phyloP scores from a whole-genome alignment of 2,329 filamentous ascomycete genomes.

The Calcarisporium arbuscula region DNA sequence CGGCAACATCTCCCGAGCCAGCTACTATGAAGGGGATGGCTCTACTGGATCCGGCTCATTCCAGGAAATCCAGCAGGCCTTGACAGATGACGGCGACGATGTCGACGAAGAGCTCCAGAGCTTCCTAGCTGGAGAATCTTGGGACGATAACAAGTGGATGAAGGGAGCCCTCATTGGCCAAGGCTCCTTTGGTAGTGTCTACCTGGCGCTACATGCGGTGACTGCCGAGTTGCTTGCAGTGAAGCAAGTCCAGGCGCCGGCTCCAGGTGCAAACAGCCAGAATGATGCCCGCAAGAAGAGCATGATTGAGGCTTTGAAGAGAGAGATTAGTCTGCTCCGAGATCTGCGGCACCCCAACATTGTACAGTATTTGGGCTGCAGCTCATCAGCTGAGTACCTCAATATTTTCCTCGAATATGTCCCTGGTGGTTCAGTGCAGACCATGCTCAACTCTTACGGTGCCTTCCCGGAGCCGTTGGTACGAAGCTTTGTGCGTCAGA shows the following conservation, averaged over 20 bases:
- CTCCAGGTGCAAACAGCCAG: conserved; percentile 67
- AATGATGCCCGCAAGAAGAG: conserved; percentile 89
- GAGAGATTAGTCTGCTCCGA: conserved; percentile 88
- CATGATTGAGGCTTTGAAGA: conserved; percentile 96
- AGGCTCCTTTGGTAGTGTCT: conserved; percentile 94
- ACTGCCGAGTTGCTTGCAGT: conserved; percentile 97
- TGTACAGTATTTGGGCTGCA: conserved; percentile 94
- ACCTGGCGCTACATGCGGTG: conserved; percentile 87
- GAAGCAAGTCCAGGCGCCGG: conserved; percentile 92
- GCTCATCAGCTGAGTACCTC: conserved; percentile 81
- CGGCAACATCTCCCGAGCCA: conserved; percentile 62
- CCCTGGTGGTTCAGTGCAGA: conserved; percentile 92
- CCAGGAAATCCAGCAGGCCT: conserved; percentile 76
- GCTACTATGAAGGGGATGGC: conserved; percentile 78
- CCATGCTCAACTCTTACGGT: conserved; percentile 97
- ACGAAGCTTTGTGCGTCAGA: conserved; percentile 94
- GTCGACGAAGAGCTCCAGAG: conserved; percentile 82
- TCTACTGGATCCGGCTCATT: conserved; percentile 68
- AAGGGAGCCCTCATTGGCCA: conserved; percentile 96
- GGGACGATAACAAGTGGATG: conserved; percentile 99
- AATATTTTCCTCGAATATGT: conserved; percentile 99
- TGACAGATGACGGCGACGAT: conserved; percentile 88
- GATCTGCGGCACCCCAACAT: conserved; percentile 96
- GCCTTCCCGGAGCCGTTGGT: conserved; percentile 89
- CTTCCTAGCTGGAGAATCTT: conserved; percentile 87